Evolutionary conservation across 1,284 basidiomycete genomes (phyloP), one percentile per base, ranked within the genome.

Genomic region (Papiliotrema nemorosa): DNA sequence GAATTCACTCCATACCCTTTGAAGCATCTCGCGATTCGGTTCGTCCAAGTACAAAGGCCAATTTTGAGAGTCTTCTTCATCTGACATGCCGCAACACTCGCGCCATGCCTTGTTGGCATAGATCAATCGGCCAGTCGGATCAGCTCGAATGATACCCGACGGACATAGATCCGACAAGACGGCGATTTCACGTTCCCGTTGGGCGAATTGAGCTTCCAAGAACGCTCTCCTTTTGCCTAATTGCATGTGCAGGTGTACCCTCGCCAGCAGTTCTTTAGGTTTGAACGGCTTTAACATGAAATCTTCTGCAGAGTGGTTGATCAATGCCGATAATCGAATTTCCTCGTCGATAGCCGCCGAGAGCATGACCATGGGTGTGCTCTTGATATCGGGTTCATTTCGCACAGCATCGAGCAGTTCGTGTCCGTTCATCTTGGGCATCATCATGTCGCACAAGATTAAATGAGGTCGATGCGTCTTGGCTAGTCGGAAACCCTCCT

Each of bases 241-340:
- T 49, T 70, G 71, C 55, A 71, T 63, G 46, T 73, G 66, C 27
- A 70, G 54, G 52, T 73, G 60, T 22, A 70, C 69, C 7, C 77
- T 65, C 1, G 76, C 76, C 21, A 78, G 57, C 13, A 78, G 58
- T 49, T 78, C 77, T 46, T 70, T 66, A 5, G 66, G 66, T 48
- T 66, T 67, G 64, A 73, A 73, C 5, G 73, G 72, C 52, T 74
- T 73, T n/a, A 52, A 37, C 26, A 75, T 45, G 34, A 64, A 72
- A 49, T 75, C 70, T 50, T 78, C 77, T 1, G 76, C 77, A 16
- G 31, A 33, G 31, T 76, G 76, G n/a, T 66, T 70, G 12, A 78
- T 55, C 34, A 75, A 46, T 0, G 69, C 66, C 21, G 62, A 61
- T 5, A 73, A 60, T 14, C 67, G 53, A 12, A 57, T 40, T 21